phyloP scores from a whole-genome alignment of 805 yeast genomes.

The Saturnispora dispora region DNA sequence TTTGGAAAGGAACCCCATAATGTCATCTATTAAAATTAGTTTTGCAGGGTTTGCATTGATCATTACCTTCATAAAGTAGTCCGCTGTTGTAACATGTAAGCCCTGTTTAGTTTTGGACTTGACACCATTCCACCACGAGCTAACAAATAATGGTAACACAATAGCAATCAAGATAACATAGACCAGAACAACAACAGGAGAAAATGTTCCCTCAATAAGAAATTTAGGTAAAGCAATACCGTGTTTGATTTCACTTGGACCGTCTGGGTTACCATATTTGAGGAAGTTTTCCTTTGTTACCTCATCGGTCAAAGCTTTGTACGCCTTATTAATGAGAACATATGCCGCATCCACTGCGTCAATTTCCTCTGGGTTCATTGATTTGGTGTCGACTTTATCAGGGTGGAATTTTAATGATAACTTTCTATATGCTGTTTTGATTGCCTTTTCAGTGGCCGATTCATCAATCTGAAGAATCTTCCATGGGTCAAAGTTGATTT shows the following conservation, averaged over 20 bases:
- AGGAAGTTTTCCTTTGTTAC: conserved; percentile 69
- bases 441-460: conserved; percentile 61
- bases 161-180: conserved; percentile 71
- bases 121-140: conserved; percentile 84
- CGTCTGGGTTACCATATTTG: conserved; percentile 96
- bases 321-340: conserved; percentile 82
- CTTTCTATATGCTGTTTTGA: conserved; percentile 78
- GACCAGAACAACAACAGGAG: conserved; percentile 48
- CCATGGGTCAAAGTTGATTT: conserved; percentile 74
- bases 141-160: conserved; percentile 71
- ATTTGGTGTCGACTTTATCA: conserved; percentile 68
- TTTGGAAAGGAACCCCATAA: conserved; percentile 50
- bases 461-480: conserved; percentile 67
- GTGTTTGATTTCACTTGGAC: conserved; percentile 81
- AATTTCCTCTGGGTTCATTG: conserved; percentile 46
- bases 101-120: conserved; percentile 76
- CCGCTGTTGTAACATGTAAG: conserved; percentile 76
- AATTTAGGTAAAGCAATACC: conserved; percentile 95
- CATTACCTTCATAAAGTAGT: conserved; percentile 58
- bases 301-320: conserved; percentile 91
- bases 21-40: conserved; percentile 45
- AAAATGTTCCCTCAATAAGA: conserved; percentile 73
- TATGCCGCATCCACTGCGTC: conserved; percentile 61
- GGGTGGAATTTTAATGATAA: conserved; percentile 88
- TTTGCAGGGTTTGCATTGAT: conserved; percentile 69